phyloP scores from a whole-genome alignment of 2,329 filamentous ascomycete species.

The Lasiodiplodia theobromae region DNA sequence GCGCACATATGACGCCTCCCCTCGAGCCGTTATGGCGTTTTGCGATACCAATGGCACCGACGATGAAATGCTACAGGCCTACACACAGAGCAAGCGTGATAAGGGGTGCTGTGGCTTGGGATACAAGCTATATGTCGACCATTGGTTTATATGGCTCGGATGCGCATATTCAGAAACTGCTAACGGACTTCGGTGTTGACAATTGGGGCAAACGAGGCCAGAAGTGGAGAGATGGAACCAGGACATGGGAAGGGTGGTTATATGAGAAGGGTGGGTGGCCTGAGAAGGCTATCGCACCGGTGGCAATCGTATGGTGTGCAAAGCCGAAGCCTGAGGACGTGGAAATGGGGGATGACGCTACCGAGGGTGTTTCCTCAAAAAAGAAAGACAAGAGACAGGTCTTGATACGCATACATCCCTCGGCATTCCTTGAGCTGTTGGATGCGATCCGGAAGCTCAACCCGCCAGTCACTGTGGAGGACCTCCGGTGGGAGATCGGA shows the following conservation, averaged over 20 bases:
- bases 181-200: slow-evolving; percentile 70
- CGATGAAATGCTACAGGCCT: slow-evolving; percentile 86
- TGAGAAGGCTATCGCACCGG: slow-evolving; percentile 70
- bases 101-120: slow-evolving; percentile 84
- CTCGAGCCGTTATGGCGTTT: slow-evolving; percentile 88
- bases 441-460: slow-evolving; percentile 65
- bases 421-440: slow-evolving; percentile 76
- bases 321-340: slow-evolving; percentile 35
- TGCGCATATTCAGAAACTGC: slow-evolving; percentile 68
- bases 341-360: slow-evolving; percentile 24
- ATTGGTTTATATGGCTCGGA: slow-evolving; percentile 76
- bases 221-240: slow-evolving; percentile 73
- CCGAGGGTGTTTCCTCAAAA: slow-evolving; percentile 36
- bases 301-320: slow-evolving; percentile 78
- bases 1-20: slow-evolving; percentile 84
- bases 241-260: slow-evolving; percentile 65
- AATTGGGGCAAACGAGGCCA: slow-evolving; percentile 68
- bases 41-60: slow-evolving; percentile 82
- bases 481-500: slow-evolving; percentile 75
- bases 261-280: slow-evolving; percentile 61
- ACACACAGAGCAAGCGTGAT: slow-evolving; percentile 81
- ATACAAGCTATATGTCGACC: slow-evolving; percentile 92
- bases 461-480: slow-evolving; percentile 69
- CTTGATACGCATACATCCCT: slow-evolving; percentile 81
- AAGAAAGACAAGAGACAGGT: slow-evolving; percentile 59